Evolutionary conservation across 495 filamentous ascomycete genomes (phyloP), one percentile per base, ranked within the genome.

Genomic region (Penicillium desertorum): DNA sequence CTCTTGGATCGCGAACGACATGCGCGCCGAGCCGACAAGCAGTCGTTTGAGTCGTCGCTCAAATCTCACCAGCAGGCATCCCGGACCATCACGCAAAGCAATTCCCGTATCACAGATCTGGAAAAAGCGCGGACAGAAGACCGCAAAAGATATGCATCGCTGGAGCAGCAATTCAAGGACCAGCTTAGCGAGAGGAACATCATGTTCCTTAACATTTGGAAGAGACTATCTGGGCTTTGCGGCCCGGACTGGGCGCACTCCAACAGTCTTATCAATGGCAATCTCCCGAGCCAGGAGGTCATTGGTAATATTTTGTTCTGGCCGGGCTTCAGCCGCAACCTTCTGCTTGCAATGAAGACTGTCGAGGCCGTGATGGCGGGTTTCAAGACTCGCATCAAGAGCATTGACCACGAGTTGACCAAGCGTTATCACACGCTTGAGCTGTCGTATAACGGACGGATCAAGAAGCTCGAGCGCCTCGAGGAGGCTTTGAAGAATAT

Each of bases 161-260:
- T 96, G 3, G 93, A 98, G 69, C 76, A 83, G 51, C 83, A 84
- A 57, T 89, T 87, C 76, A 87, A 87, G 63, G 92, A 97, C 44
- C 90, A 96, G 69, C 82, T 98, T 34, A 81, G 78, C 16, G 94
- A 98, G 70, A 88, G 94, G 51, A 97, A 98, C 68, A 86, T 86
- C 37, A 81, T 98, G 44, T 83, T 96, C 27, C 82, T 95, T 12
- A 79, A 83, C 14, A 78, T 97, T 16, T 98, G 94, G 94, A 90
- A 90, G 51, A 84, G 91, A 27, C 79, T 98, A 14, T 89, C 88
- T 3, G 76, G 86, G 9, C 85, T 97, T 51, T 98, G 95, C 62
- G 94, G 94, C 29, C 78, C 82, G 0, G 94, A 98, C 66, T 98
- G 94, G 94, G 85, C 88, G 0, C 88, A 96, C 60, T 85, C 89